Conservation (phyloP, 768 basidiomycete species). For the Amanita rimosa region DNA sequence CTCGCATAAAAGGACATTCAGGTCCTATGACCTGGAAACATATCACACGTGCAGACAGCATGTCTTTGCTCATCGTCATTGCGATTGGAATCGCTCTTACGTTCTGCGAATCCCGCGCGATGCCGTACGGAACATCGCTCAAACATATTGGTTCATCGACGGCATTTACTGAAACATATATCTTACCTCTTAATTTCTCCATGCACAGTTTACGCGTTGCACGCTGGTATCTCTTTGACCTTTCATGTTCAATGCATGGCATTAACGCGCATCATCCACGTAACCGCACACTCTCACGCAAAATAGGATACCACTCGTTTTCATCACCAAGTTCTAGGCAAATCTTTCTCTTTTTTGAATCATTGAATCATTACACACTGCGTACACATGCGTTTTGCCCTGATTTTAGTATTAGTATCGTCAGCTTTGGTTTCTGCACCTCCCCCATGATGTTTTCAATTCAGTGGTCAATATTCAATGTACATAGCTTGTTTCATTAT, state of each 20-base stretch:
- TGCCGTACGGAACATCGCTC: neutral
- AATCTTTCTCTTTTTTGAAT: neutral
- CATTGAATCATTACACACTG: neutral
- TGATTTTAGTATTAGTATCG: neutral
- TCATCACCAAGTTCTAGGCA: neutral
- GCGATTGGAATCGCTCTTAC: neutral
- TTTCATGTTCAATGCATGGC: neutral
- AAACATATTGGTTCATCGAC: neutral
- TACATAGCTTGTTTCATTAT: slow-evolving; percentile 6
- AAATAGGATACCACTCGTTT: slow-evolving; percentile 1
- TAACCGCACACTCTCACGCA: neutral
- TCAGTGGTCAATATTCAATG: neutral
- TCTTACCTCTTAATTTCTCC: slow-evolving; percentile 5
- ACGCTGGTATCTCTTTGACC: neutral
- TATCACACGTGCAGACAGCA: slow-evolving; percentile 5
- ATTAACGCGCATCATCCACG: slow-evolving; percentile 2
- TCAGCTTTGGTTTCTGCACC: neutral
- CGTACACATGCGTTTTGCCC: neutral
- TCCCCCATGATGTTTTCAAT: neutral
- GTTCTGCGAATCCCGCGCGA: slow-evolving; percentile 2
- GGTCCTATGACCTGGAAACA: slow-evolving; percentile 5
- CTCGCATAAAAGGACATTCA: slow-evolving; percentile 5
- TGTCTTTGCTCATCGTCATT: slow-evolving; percentile 1
- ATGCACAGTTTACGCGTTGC: slow-evolving; percentile 4
- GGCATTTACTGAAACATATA: slow-evolving; percentile 3